Evolutionary conservation across 192 early-diverging fungal genomes (phyloP).

Genomic region (Coemansia sp.): DNA sequence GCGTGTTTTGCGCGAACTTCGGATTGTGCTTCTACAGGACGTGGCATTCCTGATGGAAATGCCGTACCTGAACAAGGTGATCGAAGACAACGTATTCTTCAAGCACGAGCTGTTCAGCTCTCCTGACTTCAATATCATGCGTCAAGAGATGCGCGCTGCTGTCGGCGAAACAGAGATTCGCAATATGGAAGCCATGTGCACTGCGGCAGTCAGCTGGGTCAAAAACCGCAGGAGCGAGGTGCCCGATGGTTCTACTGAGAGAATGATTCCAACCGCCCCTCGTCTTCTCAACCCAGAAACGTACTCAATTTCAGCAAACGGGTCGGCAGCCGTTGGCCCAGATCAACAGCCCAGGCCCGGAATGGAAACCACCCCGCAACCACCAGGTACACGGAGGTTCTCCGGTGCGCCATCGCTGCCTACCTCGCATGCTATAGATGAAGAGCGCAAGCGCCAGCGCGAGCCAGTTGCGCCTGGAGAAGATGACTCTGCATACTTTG

Average conservation of each 20-base stretch:
- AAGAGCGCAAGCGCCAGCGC: conserved; percentile 16
- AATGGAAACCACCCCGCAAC: neutral
- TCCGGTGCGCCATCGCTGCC: neutral
- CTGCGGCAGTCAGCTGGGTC: conserved; percentile 15
- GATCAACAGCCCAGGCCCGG: neutral
- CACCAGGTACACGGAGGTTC: neutral
- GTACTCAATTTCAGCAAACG: neutral
- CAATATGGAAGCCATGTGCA: conserved; percentile 12
- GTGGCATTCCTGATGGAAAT: conserved; percentile 44
- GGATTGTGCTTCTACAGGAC: conserved; percentile 45
- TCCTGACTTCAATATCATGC: conserved; percentile 21
- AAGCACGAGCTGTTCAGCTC: conserved; percentile 31
- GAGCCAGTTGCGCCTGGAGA: neutral
- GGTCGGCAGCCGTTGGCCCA: neutral
- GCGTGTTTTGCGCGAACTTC: conserved; percentile 42
- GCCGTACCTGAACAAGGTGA: conserved; percentile 16
- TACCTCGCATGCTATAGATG: neutral
- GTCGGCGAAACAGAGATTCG: conserved; percentile 24
- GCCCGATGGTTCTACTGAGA: conserved; percentile 14
- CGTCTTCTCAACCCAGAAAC: conserved; percentile 5
- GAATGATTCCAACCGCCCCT: conserved; percentile 33
- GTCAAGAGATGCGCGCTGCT: conserved; percentile 27
- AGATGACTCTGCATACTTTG: neutral
- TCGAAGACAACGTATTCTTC: conserved; percentile 27
- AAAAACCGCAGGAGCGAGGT: conserved; percentile 19